phyloP scores from a whole-genome alignment of 495 filamentous ascomycete species.

The Xylaria acuta region DNA sequence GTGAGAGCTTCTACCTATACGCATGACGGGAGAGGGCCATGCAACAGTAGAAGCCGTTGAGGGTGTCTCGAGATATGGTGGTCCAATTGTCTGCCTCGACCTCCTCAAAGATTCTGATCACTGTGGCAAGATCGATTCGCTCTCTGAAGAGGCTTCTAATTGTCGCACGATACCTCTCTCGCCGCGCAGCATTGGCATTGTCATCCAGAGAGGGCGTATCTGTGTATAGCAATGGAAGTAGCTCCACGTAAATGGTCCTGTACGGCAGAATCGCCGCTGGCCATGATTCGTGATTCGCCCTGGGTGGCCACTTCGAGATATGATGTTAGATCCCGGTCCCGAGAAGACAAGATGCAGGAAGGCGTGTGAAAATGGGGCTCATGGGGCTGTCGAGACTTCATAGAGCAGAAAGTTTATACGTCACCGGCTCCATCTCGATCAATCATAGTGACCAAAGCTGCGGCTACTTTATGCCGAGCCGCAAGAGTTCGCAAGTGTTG shows the following conservation, averaged over 20 bases:
- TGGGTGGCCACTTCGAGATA: background rate
- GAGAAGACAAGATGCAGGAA: background rate
- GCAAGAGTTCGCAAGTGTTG: background rate
- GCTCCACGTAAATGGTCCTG: background rate
- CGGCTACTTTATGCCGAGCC: conserved; percentile 3
- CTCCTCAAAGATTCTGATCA: conserved; percentile 33
- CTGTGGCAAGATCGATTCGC: conserved; percentile 35
- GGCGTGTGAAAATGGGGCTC: too few relatives aligned
- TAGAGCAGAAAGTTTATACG: background rate
- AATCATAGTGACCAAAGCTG: background rate
- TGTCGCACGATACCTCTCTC: background rate
- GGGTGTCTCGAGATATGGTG: conserved; percentile 37
- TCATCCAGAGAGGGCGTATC: background rate
- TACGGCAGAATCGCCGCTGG: conserved; percentile 1
- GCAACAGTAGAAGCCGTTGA: conserved; percentile 50
- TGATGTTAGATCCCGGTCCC: background rate
- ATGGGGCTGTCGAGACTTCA: background rate
- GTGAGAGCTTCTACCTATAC: conserved; percentile 37
- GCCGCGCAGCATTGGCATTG: background rate
- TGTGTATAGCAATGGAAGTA: background rate
- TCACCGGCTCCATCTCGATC: conserved; percentile 9
- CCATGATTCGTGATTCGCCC: conserved; percentile 10
- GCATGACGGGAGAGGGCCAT: conserved; percentile 46
- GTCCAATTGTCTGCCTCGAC: conserved; percentile 38
- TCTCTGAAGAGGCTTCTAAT: conserved; percentile 29